Base-by-base conservation (phyloP, 331 rosid species). In the Cydonia oblonga region DNA sequence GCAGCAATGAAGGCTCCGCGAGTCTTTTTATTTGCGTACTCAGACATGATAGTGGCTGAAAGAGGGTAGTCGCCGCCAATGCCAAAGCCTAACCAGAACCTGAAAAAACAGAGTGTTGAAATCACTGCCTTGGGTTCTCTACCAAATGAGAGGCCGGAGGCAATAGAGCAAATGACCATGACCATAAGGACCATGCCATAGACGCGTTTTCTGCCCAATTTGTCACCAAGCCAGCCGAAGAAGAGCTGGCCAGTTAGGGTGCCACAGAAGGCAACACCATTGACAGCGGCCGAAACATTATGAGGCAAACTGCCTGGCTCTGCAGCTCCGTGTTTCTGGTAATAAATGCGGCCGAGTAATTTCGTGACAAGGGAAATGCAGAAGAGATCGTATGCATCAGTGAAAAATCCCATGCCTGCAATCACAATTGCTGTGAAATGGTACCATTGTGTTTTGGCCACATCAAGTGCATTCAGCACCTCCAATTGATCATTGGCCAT, bases 211-310 rank as follows among this genome's bases (percentile, higher is more conserved):
- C 97, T 81, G 9, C 97, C 96, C 84, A 92, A 40, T 68, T 92
- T 92, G 80, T 92, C 96, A n/a, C 97, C 97, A 3, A 92, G 96
- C 97, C 97, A 92, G 1, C 97, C 97, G 68, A 92, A 92, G 83
- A 89, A 89, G 65, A 92, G 92, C 59, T 92, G 97, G 70, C 97
- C 95, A 0, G 85, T 51, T 9, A 90, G 88, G 16, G 97, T 85
- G 4, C 97, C 97, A 46, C 90, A 84, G 73, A 92, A 88, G 38
- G 96, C 95, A 9, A 92, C 97, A 20, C 96, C 95, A 52, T 86
- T 92, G 42, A 90, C 82, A 25, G 97, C 95, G 52, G 96, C 85
- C 0, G 92, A 71, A 29, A 92, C 86, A 56, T 85, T 88, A 16
- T 85, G 9, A 14, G 97, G 97, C 24, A 92, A 79, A 63, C 78